Evolutionary conservation across 2,329 filamentous ascomycete species (phyloP).

Genomic region (Colletotrichum aenigma): DNA sequence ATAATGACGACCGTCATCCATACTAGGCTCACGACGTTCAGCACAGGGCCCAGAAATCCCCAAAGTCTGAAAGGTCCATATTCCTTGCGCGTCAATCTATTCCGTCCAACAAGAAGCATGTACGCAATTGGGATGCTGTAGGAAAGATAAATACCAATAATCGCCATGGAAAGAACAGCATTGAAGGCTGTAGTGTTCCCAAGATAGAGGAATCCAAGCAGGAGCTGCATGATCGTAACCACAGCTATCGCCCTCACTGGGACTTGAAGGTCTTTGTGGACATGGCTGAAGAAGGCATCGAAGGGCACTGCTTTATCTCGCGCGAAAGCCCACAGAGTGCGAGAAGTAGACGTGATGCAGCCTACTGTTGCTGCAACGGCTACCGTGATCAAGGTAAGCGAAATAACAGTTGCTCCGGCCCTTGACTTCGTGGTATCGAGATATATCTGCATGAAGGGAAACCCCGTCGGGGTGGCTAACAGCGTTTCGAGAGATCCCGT

Average conservation of each 20-base stretch:
- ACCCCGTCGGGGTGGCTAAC: conserved; percentile 42
- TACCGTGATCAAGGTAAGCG: conserved; percentile 27
- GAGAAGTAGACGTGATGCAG: conserved; percentile 36
- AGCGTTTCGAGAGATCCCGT: conserved; percentile 41
- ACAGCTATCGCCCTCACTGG: conserved; percentile 32
- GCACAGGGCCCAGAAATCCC: conserved; percentile 28
- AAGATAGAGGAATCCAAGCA: conserved; percentile 41
- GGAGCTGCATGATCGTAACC: conserved; percentile 26
- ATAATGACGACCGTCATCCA: conserved; percentile 50
- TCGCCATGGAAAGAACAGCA: conserved; percentile 42
- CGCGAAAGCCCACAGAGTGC: conserved; percentile 43
- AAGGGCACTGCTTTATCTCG: conserved; percentile 40
- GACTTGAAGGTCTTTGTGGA: conserved; percentile 34
- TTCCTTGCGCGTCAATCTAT: conserved; percentile 14
- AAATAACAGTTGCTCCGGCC: conserved; percentile 29
- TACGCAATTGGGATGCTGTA: conserved; percentile 41
- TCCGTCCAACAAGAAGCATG: conserved; percentile 41
- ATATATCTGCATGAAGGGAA: conserved; percentile 47
- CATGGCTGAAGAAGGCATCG: conserved; percentile 36
- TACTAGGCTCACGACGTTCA: conserved; percentile 43
- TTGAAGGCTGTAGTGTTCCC: conserved; percentile 45
- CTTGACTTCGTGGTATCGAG: conserved; percentile 29
- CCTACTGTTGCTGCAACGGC: conserved; percentile 33
- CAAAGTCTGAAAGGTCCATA: conserved; percentile 34
- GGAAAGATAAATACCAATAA: conserved; percentile 47